These are phyloP conservation scores for Symbiotaphrina buchneri DNA, from an alignment of 495 filamentous ascomycete genomes.

Conservation along the genomic window DNA sequence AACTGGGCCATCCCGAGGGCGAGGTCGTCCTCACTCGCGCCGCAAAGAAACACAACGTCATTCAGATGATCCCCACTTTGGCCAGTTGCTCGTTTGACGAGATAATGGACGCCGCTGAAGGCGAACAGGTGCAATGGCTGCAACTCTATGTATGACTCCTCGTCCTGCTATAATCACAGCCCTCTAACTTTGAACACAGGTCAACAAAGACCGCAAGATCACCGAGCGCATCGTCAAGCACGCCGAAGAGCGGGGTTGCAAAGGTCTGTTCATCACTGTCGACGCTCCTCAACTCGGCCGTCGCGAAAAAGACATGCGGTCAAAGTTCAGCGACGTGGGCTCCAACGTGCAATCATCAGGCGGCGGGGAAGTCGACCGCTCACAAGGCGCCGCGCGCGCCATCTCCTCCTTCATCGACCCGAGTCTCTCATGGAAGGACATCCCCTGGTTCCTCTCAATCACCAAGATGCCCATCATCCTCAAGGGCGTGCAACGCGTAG, in stretches of 20 bases:
- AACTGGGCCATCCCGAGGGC: slow-evolving; percentile 73
- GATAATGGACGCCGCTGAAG: slow-evolving; percentile 65
- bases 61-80: slow-evolving; percentile 97
- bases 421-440: slow-evolving; percentile 70
- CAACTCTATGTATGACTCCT: slow-evolving; percentile 54
- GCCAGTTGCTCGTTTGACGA: slow-evolving; percentile 96
- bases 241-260: slow-evolving; percentile 82
- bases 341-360: slow-evolving; percentile 51
- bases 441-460: slow-evolving; percentile 81
- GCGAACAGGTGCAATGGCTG: slow-evolving; percentile 82
- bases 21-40: slow-evolving; percentile 77
- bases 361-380: slow-evolving; percentile 49
- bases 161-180: background rate
- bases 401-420: slow-evolving; percentile 97
- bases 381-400: slow-evolving; percentile 74
- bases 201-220: slow-evolving; percentile 88
- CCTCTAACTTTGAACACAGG: slow-evolving; percentile 3
- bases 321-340: slow-evolving; percentile 72
- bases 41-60: slow-evolving; percentile 62
- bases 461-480: slow-evolving; percentile 94
- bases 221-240: slow-evolving; percentile 79
- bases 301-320: slow-evolving; percentile 87
- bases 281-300: slow-evolving; percentile 91
- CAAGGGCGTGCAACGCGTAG: slow-evolving; percentile 90
- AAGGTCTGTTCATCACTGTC: slow-evolving; percentile 94